Evolutionary conservation across 495 filamentous ascomycete genomes (phyloP), one percentile per base, ranked within the genome.

Genomic region (Usnea hakonensis): DNA sequence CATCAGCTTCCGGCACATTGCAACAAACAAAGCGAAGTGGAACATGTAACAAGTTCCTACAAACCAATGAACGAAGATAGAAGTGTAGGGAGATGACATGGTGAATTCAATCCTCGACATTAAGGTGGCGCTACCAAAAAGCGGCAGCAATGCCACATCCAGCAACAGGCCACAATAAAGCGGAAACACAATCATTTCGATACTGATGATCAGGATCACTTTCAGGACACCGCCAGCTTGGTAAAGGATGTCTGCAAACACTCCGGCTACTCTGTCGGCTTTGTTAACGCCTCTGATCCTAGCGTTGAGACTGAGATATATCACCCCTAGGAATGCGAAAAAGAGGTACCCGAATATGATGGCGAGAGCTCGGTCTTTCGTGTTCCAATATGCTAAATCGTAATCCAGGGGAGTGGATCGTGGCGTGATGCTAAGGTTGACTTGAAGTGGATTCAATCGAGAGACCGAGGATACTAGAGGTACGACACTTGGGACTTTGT

Each of bases 11-110:
- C 94, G 86, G 74, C 94, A 99, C 94, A 99, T 97, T 46, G 92
- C 91, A 50, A 99, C 94, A 71, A 99, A 99, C 17, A 97, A 79
- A 26, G 94, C 94, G 71, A 99, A 99, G 71, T 99, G 94, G 73
- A 99, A 99, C 94, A 99, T 99, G 74, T 99, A 99, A 65, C 91
- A 96, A 8, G 94, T 99, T 26, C 94, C 94, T 55, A 96, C 85
- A 71, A 99, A 99, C 94, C 94, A 99, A 73, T 99, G 94, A 28
- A 97, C 87, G 70, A 99, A 99, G 23, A 92, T 83, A 8, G 90
- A 95, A 0, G 90, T 96, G 46, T 90, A 78, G 0, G 93, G 92
- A 62, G 85, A 88, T 38, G 81, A 76, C 38, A 84, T 72, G 32
- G 89, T 89, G 67, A 95, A 97, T 9, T 82, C 73, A 40, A 96